Conservation (phyloP, 441 rosid genomes). For the Gossypium gossypioides region DNA sequence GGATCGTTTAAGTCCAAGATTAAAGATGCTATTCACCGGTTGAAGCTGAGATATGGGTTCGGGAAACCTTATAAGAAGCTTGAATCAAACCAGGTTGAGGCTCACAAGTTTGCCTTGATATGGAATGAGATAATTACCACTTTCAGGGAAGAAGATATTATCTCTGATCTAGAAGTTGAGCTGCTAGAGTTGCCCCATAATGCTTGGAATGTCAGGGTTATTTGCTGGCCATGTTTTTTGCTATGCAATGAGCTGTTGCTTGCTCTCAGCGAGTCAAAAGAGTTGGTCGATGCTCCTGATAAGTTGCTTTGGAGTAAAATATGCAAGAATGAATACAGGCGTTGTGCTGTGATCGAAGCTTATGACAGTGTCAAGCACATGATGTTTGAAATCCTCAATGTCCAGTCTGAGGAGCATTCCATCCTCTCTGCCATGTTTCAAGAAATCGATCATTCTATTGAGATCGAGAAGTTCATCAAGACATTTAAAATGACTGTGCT, state of each 20-base stretch:
- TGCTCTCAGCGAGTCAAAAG: not conserved
- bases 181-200: not conserved
- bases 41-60: conserved; percentile 5
- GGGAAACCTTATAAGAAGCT: not conserved
- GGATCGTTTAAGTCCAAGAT: not conserved
- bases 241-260: not conserved
- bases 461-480: not conserved
- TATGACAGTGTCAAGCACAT: conserved; percentile 1
- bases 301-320: not conserved
- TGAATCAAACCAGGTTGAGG: not conserved
- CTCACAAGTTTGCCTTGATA: not conserved
- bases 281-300: not conserved
- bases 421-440: not conserved
- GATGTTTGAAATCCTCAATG: not conserved
- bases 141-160: conserved; percentile 2
- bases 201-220: not conserved
- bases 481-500: not conserved
- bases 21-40: not conserved
- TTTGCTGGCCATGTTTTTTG: not conserved
- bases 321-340: not conserved
- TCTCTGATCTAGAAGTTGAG: not conserved
- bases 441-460: not conserved
- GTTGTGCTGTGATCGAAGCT: not conserved
- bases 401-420: not conserved
- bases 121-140: not conserved